Base-by-base conservation (phyloP, 306 rosid species). In the Datisca glomerata region DNA sequence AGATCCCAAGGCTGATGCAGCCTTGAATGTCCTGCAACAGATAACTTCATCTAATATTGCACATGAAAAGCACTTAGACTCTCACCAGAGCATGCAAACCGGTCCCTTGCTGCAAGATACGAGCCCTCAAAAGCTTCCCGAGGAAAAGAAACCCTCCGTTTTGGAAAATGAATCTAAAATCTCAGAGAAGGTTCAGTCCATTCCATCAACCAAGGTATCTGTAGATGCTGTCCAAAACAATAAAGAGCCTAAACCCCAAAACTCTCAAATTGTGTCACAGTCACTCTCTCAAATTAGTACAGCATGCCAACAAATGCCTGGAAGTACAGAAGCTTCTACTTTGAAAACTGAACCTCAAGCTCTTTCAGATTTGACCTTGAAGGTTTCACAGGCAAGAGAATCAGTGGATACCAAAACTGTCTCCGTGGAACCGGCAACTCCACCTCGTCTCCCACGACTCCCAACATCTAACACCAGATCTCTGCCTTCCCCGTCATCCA, bases 11-110 rank as follows among this genome's bases (percentile, higher is more conserved):
- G 63, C 80, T 8, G 91, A 83, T 55, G 80, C 64, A 41, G 72
- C 89, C 8, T 57, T 74, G 31, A 71, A 67, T 57, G 80, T 61
- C 13, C 83, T 87, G 47, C 94, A 87, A 52, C 85, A 71, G 53
- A 66, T 73, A 16, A 74, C 68, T 57, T 60, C 63, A 23, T 56
- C 83, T 4, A 58, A 66, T 54, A 60, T 60, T 16, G 43, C 54
- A 41, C 58, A 73, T n/a, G 81, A 71, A 14, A 67, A 61, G 51
- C 82, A 72, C 43, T 54, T 3, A 43, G 56, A 51, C 71, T 51
- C 67, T 51, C 53, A 33, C 20, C 69, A 12, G 66, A 36, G 41
- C 10, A 29, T 32, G 42, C 74, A 60, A 46, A 53, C 38, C 29
- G 66, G 44, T 52, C 8, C 33, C 58, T 29, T 33, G 24, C 15